Evolutionary conservation across 768 basidiomycete species (phyloP).

Genomic region (Roridomyces roridus): DNA sequence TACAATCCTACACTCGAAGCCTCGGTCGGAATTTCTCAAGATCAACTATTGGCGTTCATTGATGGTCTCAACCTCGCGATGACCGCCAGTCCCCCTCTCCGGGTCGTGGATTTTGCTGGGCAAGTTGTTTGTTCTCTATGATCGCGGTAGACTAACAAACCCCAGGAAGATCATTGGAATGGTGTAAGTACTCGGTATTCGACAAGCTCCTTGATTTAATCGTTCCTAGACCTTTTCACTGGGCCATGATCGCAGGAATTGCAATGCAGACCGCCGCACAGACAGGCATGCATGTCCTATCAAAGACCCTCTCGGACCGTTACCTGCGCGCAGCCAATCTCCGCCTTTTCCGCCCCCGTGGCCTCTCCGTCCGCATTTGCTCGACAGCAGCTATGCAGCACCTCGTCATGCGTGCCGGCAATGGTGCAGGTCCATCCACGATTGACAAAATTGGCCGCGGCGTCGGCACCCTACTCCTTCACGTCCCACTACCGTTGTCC

Average conservation of each 20-base stretch:
- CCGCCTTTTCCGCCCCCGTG: constrained; percentile 27
- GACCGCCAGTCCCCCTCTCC: constrained; percentile 29
- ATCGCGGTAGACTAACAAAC: neutral
- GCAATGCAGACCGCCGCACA: constrained; percentile 24
- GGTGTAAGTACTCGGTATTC: constrained; percentile 18
- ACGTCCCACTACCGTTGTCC: constrained; percentile 17
- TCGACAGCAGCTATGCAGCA: constrained; percentile 30
- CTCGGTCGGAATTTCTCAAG: constrained; percentile 23
- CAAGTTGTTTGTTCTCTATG: neutral
- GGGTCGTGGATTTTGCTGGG: constrained; percentile 28
- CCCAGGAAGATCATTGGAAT: constrained; percentile 26
- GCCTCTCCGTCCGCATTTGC: constrained; percentile 31
- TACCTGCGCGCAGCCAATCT: constrained; percentile 31
- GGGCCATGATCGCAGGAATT: constrained; percentile 28
- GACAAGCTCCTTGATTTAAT: neutral
- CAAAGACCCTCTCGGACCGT: constrained; percentile 31
- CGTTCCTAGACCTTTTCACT: constrained; percentile 25
- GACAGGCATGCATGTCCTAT: constrained; percentile 28
- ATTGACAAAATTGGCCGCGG: constrained; percentile 26
- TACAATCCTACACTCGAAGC: constrained; percentile 21
- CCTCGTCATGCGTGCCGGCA: constrained; percentile 18
- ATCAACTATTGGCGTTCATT: constrained; percentile 26
- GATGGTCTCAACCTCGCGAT: constrained; percentile 33
- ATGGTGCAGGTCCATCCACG: constrained; percentile 6
- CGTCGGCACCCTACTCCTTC: constrained; percentile 20